Percentiles rank a stretch among this genome's conserved stretches.
Conservation (phyloP, 805 yeast species). For the Cyberlindnera meyerae region DNA sequence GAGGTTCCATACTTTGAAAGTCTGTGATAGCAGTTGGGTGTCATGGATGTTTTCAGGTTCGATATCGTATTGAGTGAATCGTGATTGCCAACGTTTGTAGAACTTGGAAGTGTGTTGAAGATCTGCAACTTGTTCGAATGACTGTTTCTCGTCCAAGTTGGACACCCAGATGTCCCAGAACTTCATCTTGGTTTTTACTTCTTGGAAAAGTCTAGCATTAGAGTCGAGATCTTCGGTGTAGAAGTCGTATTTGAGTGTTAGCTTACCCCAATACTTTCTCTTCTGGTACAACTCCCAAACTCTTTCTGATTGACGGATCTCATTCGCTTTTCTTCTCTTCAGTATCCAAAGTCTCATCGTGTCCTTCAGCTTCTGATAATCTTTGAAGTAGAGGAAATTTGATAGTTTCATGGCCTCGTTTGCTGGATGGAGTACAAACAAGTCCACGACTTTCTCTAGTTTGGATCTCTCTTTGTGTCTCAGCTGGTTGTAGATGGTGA, state of each 20-base stretch:
- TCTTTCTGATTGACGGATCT: slow-evolving; percentile 12
- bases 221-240: slow-evolving; percentile 16
- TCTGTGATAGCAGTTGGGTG: not conserved
- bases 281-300: slow-evolving; percentile 17
- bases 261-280: slow-evolving; percentile 14
- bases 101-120: slow-evolving; percentile 11
- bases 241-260: slow-evolving; percentile 11
- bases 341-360: slow-evolving; percentile 19
- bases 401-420: slow-evolving; percentile 26
- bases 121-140: slow-evolving; percentile 13
- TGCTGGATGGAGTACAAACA: slow-evolving; percentile 19
- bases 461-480: slow-evolving; percentile 7
- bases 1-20: slow-evolving; percentile 15
- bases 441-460: slow-evolving; percentile 16
- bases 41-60: slow-evolving; percentile 8
- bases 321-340: slow-evolving; percentile 16
- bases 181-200: slow-evolving; percentile 12
- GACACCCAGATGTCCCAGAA: slow-evolving; percentile 21
- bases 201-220: slow-evolving; percentile 19
- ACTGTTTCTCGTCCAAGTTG: slow-evolving; percentile 8
- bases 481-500: slow-evolving; percentile 23
- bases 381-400: slow-evolving; percentile 16
- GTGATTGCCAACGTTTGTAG: slow-evolving; percentile 17
- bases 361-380: slow-evolving; percentile 2
- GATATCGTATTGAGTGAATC: not conserved